Percentiles rank a stretch among this genome's conserved stretches.
phyloP scores from a whole-genome alignment of 805 yeast genomes.

The Metschnikowia peoriensis region DNA sequence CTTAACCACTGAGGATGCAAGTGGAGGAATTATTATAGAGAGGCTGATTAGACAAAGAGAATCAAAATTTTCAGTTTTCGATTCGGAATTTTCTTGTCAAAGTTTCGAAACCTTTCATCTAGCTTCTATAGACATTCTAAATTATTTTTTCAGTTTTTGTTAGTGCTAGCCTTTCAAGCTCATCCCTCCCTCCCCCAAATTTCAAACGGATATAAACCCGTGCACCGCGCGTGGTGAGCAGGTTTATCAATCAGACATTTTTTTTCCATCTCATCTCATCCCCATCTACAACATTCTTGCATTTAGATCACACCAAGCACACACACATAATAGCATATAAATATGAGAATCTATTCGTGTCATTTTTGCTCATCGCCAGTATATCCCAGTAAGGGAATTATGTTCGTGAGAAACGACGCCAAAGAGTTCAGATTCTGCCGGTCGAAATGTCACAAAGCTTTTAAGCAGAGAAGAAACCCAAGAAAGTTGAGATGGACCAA shows the following conservation, averaged over 20 bases:
- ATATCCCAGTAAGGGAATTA: constrained; percentile 82
- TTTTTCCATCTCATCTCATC: constrained; percentile 19
- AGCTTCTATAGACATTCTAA: too few relatives aligned
- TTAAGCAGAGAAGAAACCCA: constrained; percentile 98
- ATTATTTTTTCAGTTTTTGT: too few relatives aligned
- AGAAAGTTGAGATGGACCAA: constrained; percentile 98
- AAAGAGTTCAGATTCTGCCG: constrained; percentile 97
- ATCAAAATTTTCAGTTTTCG: too few relatives aligned
- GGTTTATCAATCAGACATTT: constrained; percentile 6
- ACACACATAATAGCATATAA: constrained; percentile 14
- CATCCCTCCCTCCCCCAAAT: constrained; percentile 2
- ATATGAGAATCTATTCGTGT: constrained; percentile 85
- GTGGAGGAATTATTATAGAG: background rate
- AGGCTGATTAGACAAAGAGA: too few relatives aligned
- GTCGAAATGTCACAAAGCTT: constrained; percentile 95
- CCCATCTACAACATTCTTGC: constrained; percentile 7
- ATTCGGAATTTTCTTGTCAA: too few relatives aligned
- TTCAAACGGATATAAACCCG: constrained; percentile 7
- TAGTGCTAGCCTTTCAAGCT: background rate
- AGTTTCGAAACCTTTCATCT: too few relatives aligned
- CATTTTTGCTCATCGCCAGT: constrained; percentile 98
- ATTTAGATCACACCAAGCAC: constrained; percentile 5
- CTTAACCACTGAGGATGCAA: background rate
- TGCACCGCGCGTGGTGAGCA: constrained; percentile 14
- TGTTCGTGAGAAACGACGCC: constrained; percentile 97